Base-by-base conservation (phyloP, 495 filamentous ascomycete species). In the Lophiotrema nucula region DNA sequence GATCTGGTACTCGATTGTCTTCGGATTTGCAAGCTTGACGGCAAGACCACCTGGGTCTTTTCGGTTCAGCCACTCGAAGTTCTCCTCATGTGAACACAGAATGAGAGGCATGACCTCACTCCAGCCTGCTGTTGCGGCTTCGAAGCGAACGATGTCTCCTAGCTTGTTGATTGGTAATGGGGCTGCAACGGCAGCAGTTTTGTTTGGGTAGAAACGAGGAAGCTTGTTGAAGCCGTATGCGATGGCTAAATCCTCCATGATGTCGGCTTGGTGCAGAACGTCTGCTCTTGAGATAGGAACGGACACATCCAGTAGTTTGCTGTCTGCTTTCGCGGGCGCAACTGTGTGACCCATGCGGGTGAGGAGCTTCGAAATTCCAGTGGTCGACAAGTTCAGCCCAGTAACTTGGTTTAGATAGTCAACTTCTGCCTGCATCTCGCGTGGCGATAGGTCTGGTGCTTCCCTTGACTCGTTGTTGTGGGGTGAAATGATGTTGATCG, bases 211-310 rank as follows among this genome's bases (percentile, higher is more conserved):
- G 6, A 84, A 80, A 15, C 88, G 84, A 0, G 91, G 90, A 6
- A 99, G 86, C 19, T 85, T 85, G 79, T 99, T 97, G 81, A 95
- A 99, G 53, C 93, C 93, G 73, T 58, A 62, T 19, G 88, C 89
- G 56, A 98, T 90, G 16, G 90, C 93, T 16, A 93, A 84, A 72
- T 99, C 93, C 73, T 99, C 93, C 93, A 99, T 97, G 65, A 99
- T 89, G 70, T 99, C 93, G 61, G 88, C 91, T 71, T 96, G 86
- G 73, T 99, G 95, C 18, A 99, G 81, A 19, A 99, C 87, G 73
- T 97, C 93, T 5, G 93, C 92, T 23, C 93, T 85, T 37, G 89
- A 97, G 23, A 90, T 83, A 10, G 93, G 93, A 37, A 97, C 79
- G 27, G 83, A 79, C 21, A 97, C 85, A 53, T 92, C 84, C 60